phyloP scores from a whole-genome alignment of 768 basidiomycete genomes.

The Pisolithus sp. region DNA sequence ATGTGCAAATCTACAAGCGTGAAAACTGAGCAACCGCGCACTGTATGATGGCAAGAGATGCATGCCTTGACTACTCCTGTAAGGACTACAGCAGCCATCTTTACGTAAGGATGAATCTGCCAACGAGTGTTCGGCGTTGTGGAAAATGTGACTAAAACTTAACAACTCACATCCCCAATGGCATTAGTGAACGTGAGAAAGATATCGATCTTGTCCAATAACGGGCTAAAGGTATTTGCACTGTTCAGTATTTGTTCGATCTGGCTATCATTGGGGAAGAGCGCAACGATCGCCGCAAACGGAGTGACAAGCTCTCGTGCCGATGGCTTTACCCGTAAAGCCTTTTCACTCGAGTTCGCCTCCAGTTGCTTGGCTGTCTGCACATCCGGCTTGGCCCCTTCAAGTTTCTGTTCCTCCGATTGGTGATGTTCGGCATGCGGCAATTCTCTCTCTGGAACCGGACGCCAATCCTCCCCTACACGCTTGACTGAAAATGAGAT shows the following conservation, averaged over 20 bases:
- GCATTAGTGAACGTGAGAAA: constrained; percentile 1
- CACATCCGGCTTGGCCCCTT: too few relatives aligned
- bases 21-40: not conserved
- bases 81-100: constrained; percentile 5
- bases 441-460: too few relatives aligned
- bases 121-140: not conserved
- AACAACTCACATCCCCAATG: constrained; percentile 1
- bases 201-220: constrained; percentile 6
- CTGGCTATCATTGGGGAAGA: not conserved
- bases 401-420: not conserved
- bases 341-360: too few relatives aligned
- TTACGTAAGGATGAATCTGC: constrained; percentile 11
- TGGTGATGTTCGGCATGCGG: not conserved
- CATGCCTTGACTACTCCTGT: constrained; percentile 1
- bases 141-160: not conserved
- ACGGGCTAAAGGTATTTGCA: constrained; percentile 2
- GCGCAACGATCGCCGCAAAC: not conserved
- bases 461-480: not conserved
- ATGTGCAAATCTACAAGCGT: not conserved
- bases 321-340: not conserved
- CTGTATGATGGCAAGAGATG: too few relatives aligned
- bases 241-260: not conserved
- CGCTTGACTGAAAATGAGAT: constrained; percentile 1
- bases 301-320: not conserved
- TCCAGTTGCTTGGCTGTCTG: not conserved